phyloP scores from a whole-genome alignment of 495 filamentous ascomycete species.

The Talaromyces trachyspermus region DNA sequence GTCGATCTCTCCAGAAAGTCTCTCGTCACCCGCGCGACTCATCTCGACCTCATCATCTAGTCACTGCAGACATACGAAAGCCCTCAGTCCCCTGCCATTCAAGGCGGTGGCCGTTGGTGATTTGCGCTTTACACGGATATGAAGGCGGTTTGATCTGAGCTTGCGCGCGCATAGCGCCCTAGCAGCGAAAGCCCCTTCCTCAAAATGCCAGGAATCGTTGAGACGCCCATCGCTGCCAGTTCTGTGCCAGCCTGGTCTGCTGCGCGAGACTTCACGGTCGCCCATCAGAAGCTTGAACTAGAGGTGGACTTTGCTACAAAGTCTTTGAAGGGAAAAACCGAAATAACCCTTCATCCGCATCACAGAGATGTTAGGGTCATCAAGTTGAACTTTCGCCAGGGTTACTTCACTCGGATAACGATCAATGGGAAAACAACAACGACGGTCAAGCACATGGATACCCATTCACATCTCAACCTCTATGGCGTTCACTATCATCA shows the following conservation, averaged over 20 bases:
- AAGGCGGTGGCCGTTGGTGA: slow-evolving; percentile 1
- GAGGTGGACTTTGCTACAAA: slow-evolving; percentile 77
- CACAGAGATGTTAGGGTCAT: slow-evolving; percentile 60
- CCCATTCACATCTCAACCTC: slow-evolving; percentile 59
- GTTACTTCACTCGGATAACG: slow-evolving; percentile 58
- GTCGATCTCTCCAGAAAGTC: not conserved
- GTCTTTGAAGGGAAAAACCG: slow-evolving; percentile 69
- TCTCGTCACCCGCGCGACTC: not conserved
- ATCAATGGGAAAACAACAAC: slow-evolving; percentile 60
- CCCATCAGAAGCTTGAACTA: slow-evolving; percentile 79
- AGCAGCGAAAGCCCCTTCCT: slow-evolving; percentile 12
- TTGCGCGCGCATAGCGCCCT: slow-evolving; percentile 9
- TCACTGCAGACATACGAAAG: not conserved
- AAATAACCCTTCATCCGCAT: slow-evolving; percentile 69
- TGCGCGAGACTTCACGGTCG: slow-evolving; percentile 51
- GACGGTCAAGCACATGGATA: slow-evolving; percentile 59
- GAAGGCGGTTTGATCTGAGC: slow-evolving; percentile 6
- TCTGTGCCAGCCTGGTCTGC: slow-evolving; percentile 24
- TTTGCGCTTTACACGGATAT: slow-evolving; percentile 2
- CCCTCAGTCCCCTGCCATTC: not conserved
- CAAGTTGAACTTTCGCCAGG: slow-evolving; percentile 78
- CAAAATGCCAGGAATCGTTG: slow-evolving; percentile 42
- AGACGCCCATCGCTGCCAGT: slow-evolving; percentile 18
- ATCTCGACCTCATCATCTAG: not conserved
- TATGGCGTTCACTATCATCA: slow-evolving; percentile 75